Conservation (phyloP, 805 yeast genomes). For the Myxozyma mucilagina region DNA sequence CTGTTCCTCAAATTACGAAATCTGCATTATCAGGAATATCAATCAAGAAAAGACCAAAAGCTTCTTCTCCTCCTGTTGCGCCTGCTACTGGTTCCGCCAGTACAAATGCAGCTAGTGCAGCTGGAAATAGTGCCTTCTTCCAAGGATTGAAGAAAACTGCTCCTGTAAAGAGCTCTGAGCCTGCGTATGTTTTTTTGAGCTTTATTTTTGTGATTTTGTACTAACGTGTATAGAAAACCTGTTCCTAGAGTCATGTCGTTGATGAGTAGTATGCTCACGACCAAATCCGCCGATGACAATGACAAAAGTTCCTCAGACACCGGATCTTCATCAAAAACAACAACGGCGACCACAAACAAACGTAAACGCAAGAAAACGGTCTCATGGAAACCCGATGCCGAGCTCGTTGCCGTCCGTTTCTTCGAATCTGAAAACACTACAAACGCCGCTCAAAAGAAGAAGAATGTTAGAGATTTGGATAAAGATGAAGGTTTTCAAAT, state of each 20-base stretch:
- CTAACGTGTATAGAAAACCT: constrained; percentile 3
- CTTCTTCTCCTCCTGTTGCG: background rate
- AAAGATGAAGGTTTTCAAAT: constrained; percentile 8
- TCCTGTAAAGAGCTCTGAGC: background rate
- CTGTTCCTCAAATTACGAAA: constrained; percentile 5
- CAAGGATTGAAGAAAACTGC: constrained; percentile 21
- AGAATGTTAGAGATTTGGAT: constrained; percentile 33
- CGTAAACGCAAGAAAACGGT: constrained; percentile 37
- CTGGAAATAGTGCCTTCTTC: constrained; percentile 22
- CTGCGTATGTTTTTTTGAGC: background rate
- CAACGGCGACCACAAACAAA: constrained; percentile 10
- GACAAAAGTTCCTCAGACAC: background rate
- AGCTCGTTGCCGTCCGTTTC: constrained; percentile 37
- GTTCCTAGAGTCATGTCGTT: constrained; percentile 9
- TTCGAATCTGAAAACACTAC: constrained; percentile 36
- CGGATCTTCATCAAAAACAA: background rate
- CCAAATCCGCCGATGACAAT: background rate
- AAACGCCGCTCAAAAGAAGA: constrained; percentile 22
- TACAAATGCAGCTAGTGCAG: constrained; percentile 3
- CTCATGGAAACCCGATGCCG: constrained; percentile 38
- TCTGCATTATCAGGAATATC: constrained; percentile 9
- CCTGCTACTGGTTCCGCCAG: background rate
- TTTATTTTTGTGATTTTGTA: background rate
- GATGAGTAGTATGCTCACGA: constrained; percentile 3
- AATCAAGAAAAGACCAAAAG: constrained; percentile 13